Evolutionary conservation across 352 stramenopile genomes (phyloP), one percentile per base, ranked within the genome.

Genomic region (Globisporangium perplexum): DNA sequence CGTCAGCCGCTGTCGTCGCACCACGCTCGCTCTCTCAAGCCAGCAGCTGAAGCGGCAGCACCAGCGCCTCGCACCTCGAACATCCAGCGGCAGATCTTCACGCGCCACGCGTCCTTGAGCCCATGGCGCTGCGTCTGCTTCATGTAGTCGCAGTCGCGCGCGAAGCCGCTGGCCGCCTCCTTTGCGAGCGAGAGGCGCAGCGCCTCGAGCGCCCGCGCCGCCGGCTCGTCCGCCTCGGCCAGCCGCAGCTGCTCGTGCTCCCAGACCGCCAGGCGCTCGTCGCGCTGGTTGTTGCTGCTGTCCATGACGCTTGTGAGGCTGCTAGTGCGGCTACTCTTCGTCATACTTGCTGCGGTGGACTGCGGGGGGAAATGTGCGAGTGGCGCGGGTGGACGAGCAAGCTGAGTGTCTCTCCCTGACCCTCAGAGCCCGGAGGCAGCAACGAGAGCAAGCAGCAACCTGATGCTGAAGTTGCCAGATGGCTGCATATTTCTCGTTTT

Each of bases 71-170:
- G 23, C 41, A 65, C 59, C 59, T 70, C 74, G 46, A 89, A 83
- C 81, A 92, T 92, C 81, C 81, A 92, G 33, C 70, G 78, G 47
- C 74, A 87, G 45, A 92, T 85, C 48, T 83, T 83, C 22, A 73
- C 57, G 8, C 81, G 81, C 77, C 81, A 92, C 6, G 64, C 59
- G 38, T 65, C 35, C 45, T 77, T 79, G 74, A 92, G 88, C 46
- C 78, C 77, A 53, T 88, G 61, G 14, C 50, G 57, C 59, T 90
- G 81, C 20, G 79, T 68, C 3, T 53, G 48, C 1, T 51, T 43
- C 7, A 88, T 55, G 59, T 88, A 90, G 44, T 60, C 53, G 12
- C 63, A 59, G 51, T 84, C 63, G 31, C 70, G 68, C 33, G 43
- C 28, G 48, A 61, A 63, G 58, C 55, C 17, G 23, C 53, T 59